phyloP scores from a whole-genome alignment of 306 rosid species.

The Quercus rubra region DNA sequence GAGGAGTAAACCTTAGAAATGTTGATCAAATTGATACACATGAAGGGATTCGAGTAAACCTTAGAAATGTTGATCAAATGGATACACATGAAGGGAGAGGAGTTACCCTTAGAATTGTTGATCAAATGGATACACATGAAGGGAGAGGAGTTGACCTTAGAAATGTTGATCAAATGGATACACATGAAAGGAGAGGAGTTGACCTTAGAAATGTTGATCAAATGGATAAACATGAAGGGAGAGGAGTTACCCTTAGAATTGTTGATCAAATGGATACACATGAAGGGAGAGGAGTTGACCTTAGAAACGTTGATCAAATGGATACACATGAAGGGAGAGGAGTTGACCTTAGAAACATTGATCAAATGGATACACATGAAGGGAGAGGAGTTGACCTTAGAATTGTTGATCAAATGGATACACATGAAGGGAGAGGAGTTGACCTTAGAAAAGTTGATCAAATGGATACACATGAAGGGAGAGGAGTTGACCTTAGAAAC shows the following conservation, averaged over 20 bases:
- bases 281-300: constrained; percentile 5
- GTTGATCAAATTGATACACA: constrained; percentile 32
- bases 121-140: constrained; percentile 18
- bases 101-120: constrained; percentile 32
- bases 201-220: constrained; percentile 32
- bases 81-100: neutral
- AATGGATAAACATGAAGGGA: constrained; percentile 15
- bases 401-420: constrained; percentile 39
- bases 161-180: constrained; percentile 38
- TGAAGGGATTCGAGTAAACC: neutral
- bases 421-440: constrained; percentile 6
- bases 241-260: constrained; percentile 20
- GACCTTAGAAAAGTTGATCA: constrained; percentile 32
- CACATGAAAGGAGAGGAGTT: neutral
- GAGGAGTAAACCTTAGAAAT: constrained; percentile 26
- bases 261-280: constrained; percentile 28
- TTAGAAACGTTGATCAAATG: constrained; percentile 34
- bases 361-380: constrained; percentile 19
- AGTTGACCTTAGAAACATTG: constrained; percentile 32
- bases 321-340: neutral
- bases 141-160: constrained; percentile 15
- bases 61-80: constrained; percentile 35
- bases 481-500: constrained; percentile 24
- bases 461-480: constrained; percentile 8
- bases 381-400: constrained; percentile 13